These are phyloP conservation scores for Piper betle DNA, from an alignment of 164 flowering plant species.

Conservation along the genomic window DNA sequence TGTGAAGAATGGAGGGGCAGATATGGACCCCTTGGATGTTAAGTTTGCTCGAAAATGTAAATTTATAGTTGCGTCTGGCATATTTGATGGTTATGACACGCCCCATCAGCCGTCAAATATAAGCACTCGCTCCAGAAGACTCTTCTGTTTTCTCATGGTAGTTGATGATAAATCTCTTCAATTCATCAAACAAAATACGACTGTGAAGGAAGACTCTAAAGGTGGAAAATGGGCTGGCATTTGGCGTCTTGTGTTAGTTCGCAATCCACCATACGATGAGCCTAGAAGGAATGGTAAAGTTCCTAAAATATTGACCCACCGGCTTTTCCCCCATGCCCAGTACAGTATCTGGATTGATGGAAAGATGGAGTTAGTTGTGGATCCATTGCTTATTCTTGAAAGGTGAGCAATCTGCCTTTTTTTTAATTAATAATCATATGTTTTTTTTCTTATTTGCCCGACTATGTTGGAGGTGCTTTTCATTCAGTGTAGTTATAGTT, in stretches of 20 bases:
- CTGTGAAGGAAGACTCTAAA: slow-evolving; percentile 42
- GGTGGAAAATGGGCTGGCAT: slow-evolving; percentile 91
- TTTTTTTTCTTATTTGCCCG: neutral
- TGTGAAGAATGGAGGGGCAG: slow-evolving; percentile 77
- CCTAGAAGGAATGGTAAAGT: slow-evolving; percentile 97
- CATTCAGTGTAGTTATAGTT: no score
- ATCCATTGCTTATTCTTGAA: slow-evolving; percentile 85
- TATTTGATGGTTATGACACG: slow-evolving; percentile 93
- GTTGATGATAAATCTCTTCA: slow-evolving; percentile 73
- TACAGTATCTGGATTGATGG: slow-evolving; percentile 99
- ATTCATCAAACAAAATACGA: slow-evolving; percentile 58
- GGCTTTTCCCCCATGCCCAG: slow-evolving; percentile 80
- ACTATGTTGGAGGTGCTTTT: no score
- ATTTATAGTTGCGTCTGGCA: slow-evolving; percentile 94
- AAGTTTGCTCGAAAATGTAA: slow-evolving; percentile 63
- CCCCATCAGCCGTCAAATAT: slow-evolving; percentile 94
- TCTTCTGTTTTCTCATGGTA: slow-evolving; percentile 95
- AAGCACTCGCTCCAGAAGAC: slow-evolving; percentile 59
- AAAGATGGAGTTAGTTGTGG: slow-evolving; percentile 94
- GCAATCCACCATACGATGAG: slow-evolving; percentile 83
- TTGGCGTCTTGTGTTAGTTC: slow-evolving; percentile 74
- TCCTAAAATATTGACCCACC: slow-evolving; percentile 88
- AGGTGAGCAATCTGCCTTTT: slow-evolving; percentile 28
- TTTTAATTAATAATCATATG: neutral
- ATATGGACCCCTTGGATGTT: slow-evolving; percentile 54